A percentile compares a stretch with the other conserved stretches of the same genome.
These are phyloP conservation scores for Hanseniaspora thailandica DNA, from an alignment of 805 yeast genomes.

Conservation along the genomic window DNA sequence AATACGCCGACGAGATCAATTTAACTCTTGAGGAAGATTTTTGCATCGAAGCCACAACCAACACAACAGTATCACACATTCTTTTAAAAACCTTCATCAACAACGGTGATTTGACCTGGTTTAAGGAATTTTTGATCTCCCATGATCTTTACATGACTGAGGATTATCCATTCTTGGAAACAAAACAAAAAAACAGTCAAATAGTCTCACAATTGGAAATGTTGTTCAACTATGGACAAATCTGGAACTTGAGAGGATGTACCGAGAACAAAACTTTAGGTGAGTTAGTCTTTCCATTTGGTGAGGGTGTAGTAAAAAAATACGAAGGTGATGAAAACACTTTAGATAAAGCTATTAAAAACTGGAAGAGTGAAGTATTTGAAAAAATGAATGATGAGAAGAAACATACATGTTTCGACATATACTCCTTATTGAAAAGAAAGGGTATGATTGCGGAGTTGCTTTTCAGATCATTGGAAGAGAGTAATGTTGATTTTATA, in stretches of 20 bases:
- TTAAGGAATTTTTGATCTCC: neutral
- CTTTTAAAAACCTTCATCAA: neutral
- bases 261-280: slow-evolving; percentile 7
- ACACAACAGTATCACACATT: slow-evolving; percentile 5
- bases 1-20: neutral
- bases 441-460: slow-evolving; percentile 14
- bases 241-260: slow-evolving; percentile 9
- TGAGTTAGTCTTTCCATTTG: slow-evolving; percentile 9
- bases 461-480: slow-evolving; percentile 10
- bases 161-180: neutral
- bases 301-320: slow-evolving; percentile 8
- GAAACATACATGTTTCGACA: neutral
- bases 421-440: slow-evolving; percentile 6
- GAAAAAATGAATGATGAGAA: neutral
- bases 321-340: neutral
- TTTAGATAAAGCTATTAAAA: neutral
- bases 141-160: neutral
- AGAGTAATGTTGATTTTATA: slow-evolving; percentile 11
- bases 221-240: slow-evolving; percentile 9
- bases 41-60: neutral
- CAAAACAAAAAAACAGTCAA: neutral
- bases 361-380: neutral
- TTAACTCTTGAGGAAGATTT: slow-evolving; percentile 13
- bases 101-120: neutral
- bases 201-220: neutral